phyloP scores from a whole-genome alignment of 1,139 yeast species.

The Fermentozyma sake region DNA sequence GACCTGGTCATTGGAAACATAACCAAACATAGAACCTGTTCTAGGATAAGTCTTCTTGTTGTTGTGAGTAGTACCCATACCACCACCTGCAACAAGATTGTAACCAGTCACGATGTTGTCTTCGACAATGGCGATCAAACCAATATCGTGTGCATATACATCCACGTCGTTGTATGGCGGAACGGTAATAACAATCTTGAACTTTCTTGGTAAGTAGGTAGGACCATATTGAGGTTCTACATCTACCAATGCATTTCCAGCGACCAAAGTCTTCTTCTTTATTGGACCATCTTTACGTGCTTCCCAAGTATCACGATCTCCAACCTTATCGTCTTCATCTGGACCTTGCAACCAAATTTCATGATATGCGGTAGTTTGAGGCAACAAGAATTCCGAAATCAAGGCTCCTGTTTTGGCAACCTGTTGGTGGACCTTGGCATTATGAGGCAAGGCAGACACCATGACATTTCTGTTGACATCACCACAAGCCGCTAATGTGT shows the following conservation, averaged over 20 bases:
- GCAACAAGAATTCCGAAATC: conserved; percentile 80
- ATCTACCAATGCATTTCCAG: conserved; percentile 83
- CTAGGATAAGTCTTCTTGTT: conserved; percentile 96
- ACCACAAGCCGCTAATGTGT: conserved; percentile 97
- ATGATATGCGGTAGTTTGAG: conserved; percentile 91
- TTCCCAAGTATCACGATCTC: conserved; percentile 69
- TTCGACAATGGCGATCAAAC: conserved; percentile 83
- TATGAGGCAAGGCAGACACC: conserved; percentile 82
- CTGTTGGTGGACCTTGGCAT: conserved; percentile 77
- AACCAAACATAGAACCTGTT: conserved; percentile 86
- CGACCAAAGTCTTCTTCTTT: conserved; percentile 75
- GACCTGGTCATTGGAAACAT: conserved; percentile 60
- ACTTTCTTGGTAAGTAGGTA: conserved; percentile 90
- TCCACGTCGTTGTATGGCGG: conserved; percentile 98
- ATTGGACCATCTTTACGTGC: conserved; percentile 73
- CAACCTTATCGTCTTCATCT: conserved; percentile 67
- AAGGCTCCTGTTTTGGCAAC: conserved; percentile 57
- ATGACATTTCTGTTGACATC: conserved; percentile 96
- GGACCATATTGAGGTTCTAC: conserved; percentile 86
- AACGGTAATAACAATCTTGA: conserved; percentile 89
- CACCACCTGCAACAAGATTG: conserved; percentile 93
- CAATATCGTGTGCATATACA: conserved; percentile 93
- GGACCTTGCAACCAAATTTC: conserved; percentile 93
- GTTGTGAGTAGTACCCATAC: conserved; percentile 98
- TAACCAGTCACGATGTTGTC: conserved; percentile 65